phyloP scores from a whole-genome alignment of 306 rosid species.

The Castanea sativa region DNA sequence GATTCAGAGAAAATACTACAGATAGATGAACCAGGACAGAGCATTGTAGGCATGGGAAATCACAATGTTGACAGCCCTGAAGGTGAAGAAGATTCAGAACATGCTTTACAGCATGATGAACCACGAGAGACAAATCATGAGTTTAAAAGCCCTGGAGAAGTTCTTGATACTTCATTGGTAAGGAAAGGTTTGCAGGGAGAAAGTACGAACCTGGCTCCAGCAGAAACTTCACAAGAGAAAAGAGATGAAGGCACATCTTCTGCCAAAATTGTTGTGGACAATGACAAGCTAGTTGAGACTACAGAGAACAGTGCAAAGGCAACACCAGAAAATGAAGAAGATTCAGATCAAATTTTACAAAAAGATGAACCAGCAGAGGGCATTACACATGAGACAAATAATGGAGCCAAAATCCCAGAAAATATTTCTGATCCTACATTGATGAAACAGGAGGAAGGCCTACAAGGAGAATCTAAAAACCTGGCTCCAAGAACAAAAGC shows the following conservation, averaged over 20 bases:
- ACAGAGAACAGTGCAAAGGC: too few species aligned
- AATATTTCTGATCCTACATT: not conserved
- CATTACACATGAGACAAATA: constrained; percentile 11
- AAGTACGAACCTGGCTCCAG: not conserved
- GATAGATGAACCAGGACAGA: constrained; percentile 6
- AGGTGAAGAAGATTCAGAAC: not conserved
- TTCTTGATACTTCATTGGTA: constrained; percentile 1
- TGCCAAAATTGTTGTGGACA: too few species aligned
- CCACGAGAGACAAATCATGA: constrained; percentile 11
- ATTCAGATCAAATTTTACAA: too few species aligned
- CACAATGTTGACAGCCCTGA: not conserved
- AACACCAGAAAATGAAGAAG: too few species aligned
- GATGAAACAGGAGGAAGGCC: constrained; percentile 17
- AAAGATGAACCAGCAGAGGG: constrained; percentile 4
- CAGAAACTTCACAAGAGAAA: not conserved
- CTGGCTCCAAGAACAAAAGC: constrained; percentile 4
- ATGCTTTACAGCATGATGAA: not conserved
- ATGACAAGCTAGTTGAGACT: too few species aligned
- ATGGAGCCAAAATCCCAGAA: constrained; percentile 5
- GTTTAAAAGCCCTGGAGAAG: constrained; percentile 6
- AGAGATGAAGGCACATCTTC: constrained; percentile 5
- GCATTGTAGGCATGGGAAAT: not conserved
- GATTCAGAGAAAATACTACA: not conserved
- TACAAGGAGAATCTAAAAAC: constrained; percentile 1
- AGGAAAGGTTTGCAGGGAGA: constrained; percentile 11